A percentile compares a stretch with the other conserved stretches of the same genome.
These are phyloP conservation scores for Trichoderma orchidacearum DNA, from an alignment of 495 filamentous ascomycete genomes.

Conservation along the genomic window DNA sequence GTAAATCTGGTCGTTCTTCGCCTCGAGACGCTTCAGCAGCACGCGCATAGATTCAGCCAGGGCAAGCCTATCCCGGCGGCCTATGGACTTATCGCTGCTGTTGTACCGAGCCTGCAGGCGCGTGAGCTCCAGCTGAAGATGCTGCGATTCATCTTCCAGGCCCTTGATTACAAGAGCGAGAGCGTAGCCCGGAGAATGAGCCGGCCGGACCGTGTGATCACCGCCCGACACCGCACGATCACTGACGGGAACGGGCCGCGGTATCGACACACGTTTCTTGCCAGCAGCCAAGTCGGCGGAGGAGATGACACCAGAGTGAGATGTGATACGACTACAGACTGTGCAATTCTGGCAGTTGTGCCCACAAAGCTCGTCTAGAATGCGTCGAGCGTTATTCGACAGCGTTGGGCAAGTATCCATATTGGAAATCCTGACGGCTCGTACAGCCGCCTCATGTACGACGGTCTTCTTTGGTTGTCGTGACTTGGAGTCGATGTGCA, in stretches of 20 bases:
- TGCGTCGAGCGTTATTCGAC: conserved; percentile 36
- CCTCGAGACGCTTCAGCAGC: conserved; percentile 51
- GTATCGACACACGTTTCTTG: conserved; percentile 45
- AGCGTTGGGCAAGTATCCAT: conserved; percentile 20
- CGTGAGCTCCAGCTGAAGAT: conserved; percentile 57
- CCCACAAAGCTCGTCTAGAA: conserved; percentile 43
- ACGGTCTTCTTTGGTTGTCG: neutral
- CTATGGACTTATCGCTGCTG: conserved; percentile 53
- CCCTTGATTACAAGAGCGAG: conserved; percentile 69
- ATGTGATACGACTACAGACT: conserved; percentile 49
- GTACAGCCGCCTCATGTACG: neutral
- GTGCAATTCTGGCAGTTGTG: conserved; percentile 63
- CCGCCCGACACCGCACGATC: conserved; percentile 47
- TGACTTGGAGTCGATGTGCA: neutral
- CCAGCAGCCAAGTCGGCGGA: conserved; percentile 13
- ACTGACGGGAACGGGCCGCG: conserved; percentile 59
- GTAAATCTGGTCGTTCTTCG: conserved; percentile 81
- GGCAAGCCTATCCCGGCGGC: conserved; percentile 47
- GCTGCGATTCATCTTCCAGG: conserved; percentile 68
- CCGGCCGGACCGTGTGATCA: conserved; percentile 64
- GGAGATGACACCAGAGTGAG: conserved; percentile 22
- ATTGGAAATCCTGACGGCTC: neutral
- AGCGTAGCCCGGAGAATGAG: conserved; percentile 58
- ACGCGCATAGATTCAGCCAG: conserved; percentile 51
- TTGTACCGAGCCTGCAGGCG: conserved; percentile 48